Percentiles rank a stretch among this genome's conserved stretches.
Evolutionary conservation across 805 yeast species (phyloP).

Genomic region (Ogataea siamensis): DNA sequence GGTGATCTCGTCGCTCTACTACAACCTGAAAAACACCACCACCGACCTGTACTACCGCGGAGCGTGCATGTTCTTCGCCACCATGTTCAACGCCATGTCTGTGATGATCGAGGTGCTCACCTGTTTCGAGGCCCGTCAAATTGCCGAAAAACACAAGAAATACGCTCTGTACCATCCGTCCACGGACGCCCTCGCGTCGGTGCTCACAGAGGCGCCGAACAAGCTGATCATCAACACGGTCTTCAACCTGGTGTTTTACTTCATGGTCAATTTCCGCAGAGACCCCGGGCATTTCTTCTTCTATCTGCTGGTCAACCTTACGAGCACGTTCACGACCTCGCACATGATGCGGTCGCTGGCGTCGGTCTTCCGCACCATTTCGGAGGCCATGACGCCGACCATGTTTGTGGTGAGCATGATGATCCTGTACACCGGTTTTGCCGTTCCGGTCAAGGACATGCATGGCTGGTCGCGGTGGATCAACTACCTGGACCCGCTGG

Average conservation of each 20-base stretch:
- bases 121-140: conserved; percentile 52
- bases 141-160: conserved; percentile 57
- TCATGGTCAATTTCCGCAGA: conserved; percentile 52
- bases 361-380: conserved; percentile 43
- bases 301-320: conserved; percentile 42
- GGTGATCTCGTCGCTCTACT: conserved; percentile 56
- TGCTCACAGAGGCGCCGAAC: conserved; percentile 57
- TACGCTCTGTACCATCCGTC: conserved; percentile 57
- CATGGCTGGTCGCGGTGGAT: conserved; percentile 68
- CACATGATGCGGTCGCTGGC: conserved; percentile 55
- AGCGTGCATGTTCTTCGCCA: conserved; percentile 66
- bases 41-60: conserved; percentile 53
- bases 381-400: conserved; percentile 60
- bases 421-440: conserved; percentile 55
- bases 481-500: conserved; percentile 56
- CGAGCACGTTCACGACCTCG: conserved; percentile 51
- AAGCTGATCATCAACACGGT: conserved; percentile 42
- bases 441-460: conserved; percentile 54
- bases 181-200: conserved; percentile 61
- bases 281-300: conserved; percentile 54
- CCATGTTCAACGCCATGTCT: conserved; percentile 60
- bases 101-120: conserved; percentile 57
- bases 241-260: conserved; percentile 52
- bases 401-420: conserved; percentile 47
- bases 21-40: conserved; percentile 44